A percentile compares a stretch with the other conserved stretches of the same genome.
Evolutionary conservation across 441 rosid species (phyloP).

Genomic region (Jatropha podagrica): DNA sequence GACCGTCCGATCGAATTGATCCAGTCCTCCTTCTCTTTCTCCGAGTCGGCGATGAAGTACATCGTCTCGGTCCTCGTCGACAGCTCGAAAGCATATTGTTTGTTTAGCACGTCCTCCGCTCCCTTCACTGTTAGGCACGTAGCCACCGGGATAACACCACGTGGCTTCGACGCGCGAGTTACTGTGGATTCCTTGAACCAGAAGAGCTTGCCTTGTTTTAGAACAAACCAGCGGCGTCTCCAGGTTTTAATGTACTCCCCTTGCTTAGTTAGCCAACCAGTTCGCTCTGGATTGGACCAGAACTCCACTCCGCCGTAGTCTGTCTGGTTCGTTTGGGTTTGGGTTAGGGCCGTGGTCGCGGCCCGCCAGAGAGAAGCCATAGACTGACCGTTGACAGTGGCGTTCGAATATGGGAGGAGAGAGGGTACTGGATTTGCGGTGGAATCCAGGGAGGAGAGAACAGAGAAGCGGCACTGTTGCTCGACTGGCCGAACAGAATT

Average conservation of each 20-base stretch:
- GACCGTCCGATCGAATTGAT: slow-evolving; percentile 80
- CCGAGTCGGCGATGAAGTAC: slow-evolving; percentile 73
- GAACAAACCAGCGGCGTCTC: slow-evolving; percentile 83
- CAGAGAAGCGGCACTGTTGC: neutral
- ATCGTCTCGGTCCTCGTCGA: slow-evolving; percentile 55
- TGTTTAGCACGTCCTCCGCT: slow-evolving; percentile 65
- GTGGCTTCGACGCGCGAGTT: slow-evolving; percentile 58
- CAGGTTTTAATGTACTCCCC: slow-evolving; percentile 80
- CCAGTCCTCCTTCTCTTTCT: slow-evolving; percentile 83
- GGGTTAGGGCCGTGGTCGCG: slow-evolving; percentile 45
- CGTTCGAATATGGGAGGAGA: neutral
- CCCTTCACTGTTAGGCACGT: slow-evolving; percentile 72
- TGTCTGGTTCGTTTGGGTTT: slow-evolving; percentile 32
- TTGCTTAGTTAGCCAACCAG: slow-evolving; percentile 77
- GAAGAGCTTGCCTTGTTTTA: slow-evolving; percentile 68
- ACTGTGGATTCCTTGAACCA: slow-evolving; percentile 71
- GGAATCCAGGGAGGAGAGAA: neutral
- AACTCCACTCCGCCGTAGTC: slow-evolving; percentile 55
- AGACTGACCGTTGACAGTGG: neutral
- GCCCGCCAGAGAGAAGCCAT: slow-evolving; percentile 62
- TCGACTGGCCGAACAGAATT: neutral
- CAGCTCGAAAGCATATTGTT: slow-evolving; percentile 63
- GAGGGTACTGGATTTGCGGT: slow-evolving; percentile 1
- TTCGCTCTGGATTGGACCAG: slow-evolving; percentile 71
- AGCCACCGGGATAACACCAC: slow-evolving; percentile 62